phyloP scores from a whole-genome alignment of 768 basidiomycete species.

The Cyclocybe aegerita region DNA sequence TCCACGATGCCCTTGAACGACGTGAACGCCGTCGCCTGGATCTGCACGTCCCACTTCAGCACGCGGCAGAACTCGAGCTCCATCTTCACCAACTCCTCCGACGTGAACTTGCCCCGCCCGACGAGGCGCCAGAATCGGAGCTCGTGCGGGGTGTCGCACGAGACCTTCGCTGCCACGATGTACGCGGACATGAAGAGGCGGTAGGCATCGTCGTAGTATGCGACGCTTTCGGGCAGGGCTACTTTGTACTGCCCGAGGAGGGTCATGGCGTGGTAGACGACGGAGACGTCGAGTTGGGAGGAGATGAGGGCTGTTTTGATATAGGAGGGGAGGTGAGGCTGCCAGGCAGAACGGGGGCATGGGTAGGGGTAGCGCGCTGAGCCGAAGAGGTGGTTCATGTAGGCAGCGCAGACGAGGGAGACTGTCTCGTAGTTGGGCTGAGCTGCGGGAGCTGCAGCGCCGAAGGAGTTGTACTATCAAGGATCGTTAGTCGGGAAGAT shows the following conservation, averaged over 20 bases:
- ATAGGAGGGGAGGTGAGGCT: constrained; percentile 6
- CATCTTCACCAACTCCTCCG: background rate
- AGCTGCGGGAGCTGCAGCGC: background rate
- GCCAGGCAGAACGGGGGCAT: constrained; percentile 6
- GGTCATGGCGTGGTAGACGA: constrained; percentile 6
- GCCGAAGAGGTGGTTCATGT: constrained; percentile 13
- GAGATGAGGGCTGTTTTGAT: constrained; percentile 2
- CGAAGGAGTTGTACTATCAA: background rate
- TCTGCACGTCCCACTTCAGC: background rate
- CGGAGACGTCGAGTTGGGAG: constrained; percentile 1
- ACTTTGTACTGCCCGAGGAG: constrained; percentile 7
- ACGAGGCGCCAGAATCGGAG: background rate
- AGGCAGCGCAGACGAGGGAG: constrained; percentile 5
- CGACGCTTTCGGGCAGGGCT: constrained; percentile 2
- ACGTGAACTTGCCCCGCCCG: background rate
- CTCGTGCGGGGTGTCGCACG: background rate
- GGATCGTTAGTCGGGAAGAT: too few relatives aligned
- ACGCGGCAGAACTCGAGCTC: background rate
- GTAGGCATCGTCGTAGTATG: constrained; percentile 10
- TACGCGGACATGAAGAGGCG: constrained; percentile 12
- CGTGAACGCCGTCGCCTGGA: background rate
- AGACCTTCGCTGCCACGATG: constrained; percentile 9
- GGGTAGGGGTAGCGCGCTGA: constrained; percentile 7
- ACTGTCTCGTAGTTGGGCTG: background rate
- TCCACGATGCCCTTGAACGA: background rate